Base-by-base conservation (phyloP, 2,329 filamentous ascomycete species). In the Aspergillus sp. region DNA sequence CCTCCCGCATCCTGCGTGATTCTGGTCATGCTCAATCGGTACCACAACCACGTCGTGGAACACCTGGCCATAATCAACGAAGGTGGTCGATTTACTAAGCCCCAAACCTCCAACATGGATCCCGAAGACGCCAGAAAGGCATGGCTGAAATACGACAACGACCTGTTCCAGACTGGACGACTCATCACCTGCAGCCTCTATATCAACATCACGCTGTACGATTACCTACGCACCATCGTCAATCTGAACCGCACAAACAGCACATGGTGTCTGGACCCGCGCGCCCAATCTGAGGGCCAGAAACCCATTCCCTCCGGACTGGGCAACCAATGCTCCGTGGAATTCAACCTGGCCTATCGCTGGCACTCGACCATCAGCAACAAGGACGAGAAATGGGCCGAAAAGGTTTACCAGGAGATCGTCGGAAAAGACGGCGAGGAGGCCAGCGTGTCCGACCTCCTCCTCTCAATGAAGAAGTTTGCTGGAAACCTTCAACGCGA, bases 51-150 rank as follows among this genome's bases (percentile, higher is more conserved):
- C 58, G 83, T 91, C 0, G 91, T 89, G 1, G 82, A 85, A 49
- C 87, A 93, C 54, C 76, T 96, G n/a, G 88, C 88, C 0, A 75
- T 80, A n/a, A 93, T 96, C 71, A 96, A 96, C 63, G 92, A 96
- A 62, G 83, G 84, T 42, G 85, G 84, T 14, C 82, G 89, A 17
- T 96, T 96, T 71, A 82, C 79, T 0, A 85, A 84, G 54, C 89
- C 90, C 0, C 63, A 75, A 11, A 8, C 40, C 0, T 69, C 76
- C 4, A 65, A 72, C 0, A 73, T 83, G 0, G 62, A 74, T 0
- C 76, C 76, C 2, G 82, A 86, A 40, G 75, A 77, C 22, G 66
- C 74, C 19, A 62, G 68, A 49, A 65, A 71, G 22, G 73, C 76
- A 6, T 87, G 83, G 84, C 82, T 79, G 60, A 88, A 87, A 70